Conservation (phyloP, 1,284 basidiomycete species). For the Wallemia ichthyophaga region DNA sequence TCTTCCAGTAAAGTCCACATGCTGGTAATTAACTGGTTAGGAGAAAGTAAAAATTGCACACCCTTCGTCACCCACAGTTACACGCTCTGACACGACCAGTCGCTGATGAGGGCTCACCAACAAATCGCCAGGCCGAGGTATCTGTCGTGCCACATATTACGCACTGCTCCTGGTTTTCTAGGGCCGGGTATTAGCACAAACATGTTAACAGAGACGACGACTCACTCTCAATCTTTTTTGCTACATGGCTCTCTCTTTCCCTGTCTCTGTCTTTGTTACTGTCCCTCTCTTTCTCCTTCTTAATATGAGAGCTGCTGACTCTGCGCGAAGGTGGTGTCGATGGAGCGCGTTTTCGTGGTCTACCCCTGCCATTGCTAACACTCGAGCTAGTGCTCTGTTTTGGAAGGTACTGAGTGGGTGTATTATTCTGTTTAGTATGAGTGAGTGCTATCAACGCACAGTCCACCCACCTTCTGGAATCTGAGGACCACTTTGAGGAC, state of each 20-base stretch:
- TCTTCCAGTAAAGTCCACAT: background rate
- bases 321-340: background rate
- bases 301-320: background rate
- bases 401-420: background rate
- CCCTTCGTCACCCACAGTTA: too few species aligned
- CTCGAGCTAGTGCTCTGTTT: background rate
- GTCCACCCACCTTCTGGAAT: background rate
- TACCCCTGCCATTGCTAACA: background rate
- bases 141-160: background rate
- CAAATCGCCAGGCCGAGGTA: background rate
- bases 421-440: background rate
- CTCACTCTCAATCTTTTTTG: background rate
- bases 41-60: too few species aligned
- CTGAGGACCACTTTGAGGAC: background rate
- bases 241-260: too few species aligned
- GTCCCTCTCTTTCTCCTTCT: background rate
- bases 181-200: background rate
- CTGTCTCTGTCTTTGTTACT: too few species aligned
- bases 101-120: background rate
- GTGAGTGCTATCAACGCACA: too few species aligned
- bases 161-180: background rate
- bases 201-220: background rate
- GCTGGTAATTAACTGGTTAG: too few species aligned
- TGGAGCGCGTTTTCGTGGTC: background rate
- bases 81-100: background rate